phyloP scores from a whole-genome alignment of 805 yeast species.

The Candida quercuum region DNA sequence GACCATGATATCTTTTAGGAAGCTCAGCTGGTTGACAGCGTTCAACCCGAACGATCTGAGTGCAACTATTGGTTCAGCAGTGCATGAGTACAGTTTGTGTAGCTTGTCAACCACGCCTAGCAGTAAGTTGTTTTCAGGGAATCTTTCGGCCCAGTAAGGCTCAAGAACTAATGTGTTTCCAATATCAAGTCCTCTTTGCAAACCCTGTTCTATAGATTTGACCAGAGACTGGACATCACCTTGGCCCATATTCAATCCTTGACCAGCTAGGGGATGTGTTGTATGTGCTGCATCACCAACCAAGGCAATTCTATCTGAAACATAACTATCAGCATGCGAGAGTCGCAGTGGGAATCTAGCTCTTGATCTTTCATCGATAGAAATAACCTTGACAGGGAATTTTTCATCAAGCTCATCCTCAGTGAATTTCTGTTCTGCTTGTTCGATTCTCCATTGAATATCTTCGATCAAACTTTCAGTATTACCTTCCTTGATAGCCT shows the following conservation, averaged over 20 bases:
- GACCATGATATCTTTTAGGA: constrained; percentile 68
- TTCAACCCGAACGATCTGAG: constrained; percentile 74
- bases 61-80: constrained; percentile 66
- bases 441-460: constrained; percentile 61
- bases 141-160: constrained; percentile 81
- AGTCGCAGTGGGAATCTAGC: constrained; percentile 86
- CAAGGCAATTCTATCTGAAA: constrained; percentile 80
- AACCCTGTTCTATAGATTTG: constrained; percentile 62
- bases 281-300: constrained; percentile 99
- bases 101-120: constrained; percentile 89
- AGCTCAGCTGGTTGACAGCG: constrained; percentile 54
- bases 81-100: constrained; percentile 80
- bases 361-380: constrained; percentile 57
- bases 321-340: constrained; percentile 87
- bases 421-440: constrained; percentile 30
- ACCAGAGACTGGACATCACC: constrained; percentile 77
- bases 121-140: constrained; percentile 71
- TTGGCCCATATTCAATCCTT: constrained; percentile 97
- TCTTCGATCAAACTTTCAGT: constrained; percentile 53
- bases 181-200: constrained; percentile 77
- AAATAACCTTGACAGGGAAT: constrained; percentile 62
- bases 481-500: constrained; percentile 31
- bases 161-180: constrained; percentile 80
- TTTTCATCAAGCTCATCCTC: constrained; percentile 47
- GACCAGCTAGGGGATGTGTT: constrained; percentile 96